Evolutionary conservation across 1,284 basidiomycete species (phyloP).

Genomic region (Irpex sp.): DNA sequence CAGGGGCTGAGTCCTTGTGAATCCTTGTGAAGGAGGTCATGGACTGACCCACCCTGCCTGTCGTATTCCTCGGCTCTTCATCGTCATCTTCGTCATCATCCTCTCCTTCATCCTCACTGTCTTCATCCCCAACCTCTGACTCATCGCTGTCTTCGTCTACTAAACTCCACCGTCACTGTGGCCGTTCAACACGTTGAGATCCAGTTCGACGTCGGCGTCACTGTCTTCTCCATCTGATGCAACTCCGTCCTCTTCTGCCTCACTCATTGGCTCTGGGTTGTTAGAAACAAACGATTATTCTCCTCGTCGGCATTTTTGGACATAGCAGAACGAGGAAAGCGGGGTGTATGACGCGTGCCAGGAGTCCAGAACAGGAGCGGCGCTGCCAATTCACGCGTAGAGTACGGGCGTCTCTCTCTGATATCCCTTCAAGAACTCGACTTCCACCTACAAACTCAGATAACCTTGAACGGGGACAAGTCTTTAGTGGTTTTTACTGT

Average conservation of each 20-base stretch:
- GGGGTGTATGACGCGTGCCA: too few species aligned
- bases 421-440: too few species aligned
- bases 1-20: constrained; percentile 82
- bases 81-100: constrained; percentile 66
- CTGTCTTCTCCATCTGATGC: background rate
- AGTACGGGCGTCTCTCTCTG: too few species aligned
- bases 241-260: constrained; percentile 3
- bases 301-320: constrained; percentile 2
- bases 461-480: too few species aligned
- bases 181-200: constrained; percentile 15
- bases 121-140: constrained; percentile 29
- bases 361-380: too few species aligned
- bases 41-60: constrained; percentile 70
- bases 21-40: constrained; percentile 61
- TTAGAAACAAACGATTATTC: constrained; percentile 9
- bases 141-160: constrained; percentile 20
- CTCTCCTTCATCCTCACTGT: constrained; percentile 46
- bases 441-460: too few species aligned
- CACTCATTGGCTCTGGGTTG: constrained; percentile 21
- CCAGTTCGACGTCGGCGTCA: constrained; percentile 6
- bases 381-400: too few species aligned
- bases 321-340: background rate
- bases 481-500: too few species aligned
- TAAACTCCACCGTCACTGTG: constrained; percentile 13
- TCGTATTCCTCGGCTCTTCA: constrained; percentile 89